A percentile compares a stretch with the other conserved stretches of the same genome.
Conservation (phyloP, 805 yeast species). For the Metschnikowia kofuensis region DNA sequence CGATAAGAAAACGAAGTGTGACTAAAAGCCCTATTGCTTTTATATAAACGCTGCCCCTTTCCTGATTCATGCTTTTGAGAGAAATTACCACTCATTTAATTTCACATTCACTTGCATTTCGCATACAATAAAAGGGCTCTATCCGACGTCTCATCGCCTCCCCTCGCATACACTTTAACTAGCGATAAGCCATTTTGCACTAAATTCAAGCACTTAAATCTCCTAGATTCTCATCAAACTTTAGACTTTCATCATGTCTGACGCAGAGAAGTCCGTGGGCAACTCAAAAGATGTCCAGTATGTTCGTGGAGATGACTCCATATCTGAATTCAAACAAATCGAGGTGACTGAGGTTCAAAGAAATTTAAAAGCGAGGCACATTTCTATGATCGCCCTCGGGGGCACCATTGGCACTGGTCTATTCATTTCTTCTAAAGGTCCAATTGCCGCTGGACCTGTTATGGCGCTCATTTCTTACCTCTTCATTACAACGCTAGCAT, state of each 20-base stretch:
- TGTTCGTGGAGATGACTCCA: constrained; percentile 18
- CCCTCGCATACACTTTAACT: too few relatives aligned
- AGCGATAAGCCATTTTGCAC: neutral
- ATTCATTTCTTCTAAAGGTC: constrained; percentile 60
- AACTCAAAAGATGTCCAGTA: constrained; percentile 18
- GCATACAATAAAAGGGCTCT: too few relatives aligned
- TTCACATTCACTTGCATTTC: too few relatives aligned
- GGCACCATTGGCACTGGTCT: constrained; percentile 81
- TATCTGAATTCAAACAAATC: constrained; percentile 7
- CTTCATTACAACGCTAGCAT: constrained; percentile 65
- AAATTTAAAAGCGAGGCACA: constrained; percentile 61
- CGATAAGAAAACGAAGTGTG: constrained; percentile 1
- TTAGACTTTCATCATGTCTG: constrained; percentile 10
- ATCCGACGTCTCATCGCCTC: too few relatives aligned
- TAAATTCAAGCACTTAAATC: neutral
- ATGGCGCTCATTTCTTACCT: constrained; percentile 60
- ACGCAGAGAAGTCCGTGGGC: constrained; percentile 16
- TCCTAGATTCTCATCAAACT: neutral
- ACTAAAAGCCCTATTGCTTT: neutral
- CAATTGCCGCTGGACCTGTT: constrained; percentile 68
- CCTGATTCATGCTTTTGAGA: too few relatives aligned
- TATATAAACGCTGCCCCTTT: neutral
- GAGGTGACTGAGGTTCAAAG: constrained; percentile 48
- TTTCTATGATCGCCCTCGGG: constrained; percentile 74
- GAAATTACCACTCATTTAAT: too few relatives aligned